Evolutionary conservation across 257 asterid species (phyloP).

Genomic region (Salvia rosmarinus): DNA sequence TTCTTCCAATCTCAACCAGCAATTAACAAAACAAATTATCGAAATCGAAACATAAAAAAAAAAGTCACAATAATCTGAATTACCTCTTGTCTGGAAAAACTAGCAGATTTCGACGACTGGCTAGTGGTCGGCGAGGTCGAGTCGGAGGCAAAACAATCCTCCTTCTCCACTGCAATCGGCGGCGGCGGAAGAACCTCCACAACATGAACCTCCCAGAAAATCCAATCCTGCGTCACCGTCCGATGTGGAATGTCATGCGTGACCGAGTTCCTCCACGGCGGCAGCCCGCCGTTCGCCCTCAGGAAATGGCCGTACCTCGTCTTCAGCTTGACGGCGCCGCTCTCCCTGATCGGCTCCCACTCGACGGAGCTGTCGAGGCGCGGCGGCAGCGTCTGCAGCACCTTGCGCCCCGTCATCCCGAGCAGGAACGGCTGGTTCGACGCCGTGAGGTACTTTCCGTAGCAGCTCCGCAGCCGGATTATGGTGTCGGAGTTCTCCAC

Average conservation of each 20-base stretch:
- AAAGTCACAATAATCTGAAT: background rate
- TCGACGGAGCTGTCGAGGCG: conserved; percentile 84
- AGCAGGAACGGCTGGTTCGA: conserved; percentile 65
- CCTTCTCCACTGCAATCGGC: conserved; percentile 38
- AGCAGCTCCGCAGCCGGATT: conserved; percentile 66
- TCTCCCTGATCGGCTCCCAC: conserved; percentile 90
- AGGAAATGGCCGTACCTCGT: conserved; percentile 87
- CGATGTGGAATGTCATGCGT: conserved; percentile 93
- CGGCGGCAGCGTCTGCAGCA: conserved; percentile 60
- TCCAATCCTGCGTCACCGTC: conserved; percentile 81
- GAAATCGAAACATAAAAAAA: background rate
- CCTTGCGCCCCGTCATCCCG: conserved; percentile 85
- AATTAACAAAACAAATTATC: background rate
- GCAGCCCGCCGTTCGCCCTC: conserved; percentile 85
- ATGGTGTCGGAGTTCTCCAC: conserved; percentile 42
- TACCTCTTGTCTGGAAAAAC: conserved; percentile 81
- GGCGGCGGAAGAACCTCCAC: conserved; percentile 54
- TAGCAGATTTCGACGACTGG: conserved; percentile 56
- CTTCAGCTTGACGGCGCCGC: conserved; percentile 69
- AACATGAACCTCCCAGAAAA: conserved; percentile 80
- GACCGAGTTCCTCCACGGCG: conserved; percentile 93
- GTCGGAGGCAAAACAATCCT: conserved; percentile 60
- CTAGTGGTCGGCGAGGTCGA: conserved; percentile 60
- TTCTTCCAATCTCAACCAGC: conserved; percentile 4
- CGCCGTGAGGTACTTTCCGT: conserved; percentile 71